Conservation (phyloP, 768 basidiomycete species). For the Termitomyces sp. region DNA sequence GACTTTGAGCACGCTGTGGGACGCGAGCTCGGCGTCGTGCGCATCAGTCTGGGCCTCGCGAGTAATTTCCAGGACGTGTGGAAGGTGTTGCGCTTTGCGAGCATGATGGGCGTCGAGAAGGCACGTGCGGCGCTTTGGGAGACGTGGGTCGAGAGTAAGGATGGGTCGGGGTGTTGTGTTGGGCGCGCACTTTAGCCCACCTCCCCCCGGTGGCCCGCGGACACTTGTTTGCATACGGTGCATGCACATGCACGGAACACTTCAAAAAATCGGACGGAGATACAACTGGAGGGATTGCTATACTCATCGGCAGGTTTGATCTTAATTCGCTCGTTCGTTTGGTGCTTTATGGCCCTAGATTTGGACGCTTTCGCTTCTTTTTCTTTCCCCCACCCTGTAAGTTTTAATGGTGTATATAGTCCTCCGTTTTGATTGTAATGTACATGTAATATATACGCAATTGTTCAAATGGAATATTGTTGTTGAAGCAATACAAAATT, state of each 20-base stretch:
- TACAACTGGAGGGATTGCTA: neutral
- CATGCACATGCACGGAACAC: neutral
- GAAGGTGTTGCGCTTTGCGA: slow-evolving; percentile 45
- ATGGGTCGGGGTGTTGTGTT: neutral
- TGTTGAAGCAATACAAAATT: neutral
- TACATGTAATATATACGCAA: slow-evolving; percentile 5
- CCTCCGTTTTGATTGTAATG: slow-evolving; percentile 14
- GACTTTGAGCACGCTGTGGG: slow-evolving; percentile 60
- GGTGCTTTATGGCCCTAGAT: neutral
- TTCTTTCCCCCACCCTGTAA: neutral
- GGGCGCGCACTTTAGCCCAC: slow-evolving; percentile 17
- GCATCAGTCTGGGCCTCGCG: slow-evolving; percentile 74
- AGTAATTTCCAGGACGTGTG: slow-evolving; percentile 75
- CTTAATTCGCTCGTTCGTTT: neutral
- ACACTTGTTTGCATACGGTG: neutral
- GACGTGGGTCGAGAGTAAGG: slow-evolving; percentile 22
- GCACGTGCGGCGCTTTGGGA: slow-evolving; percentile 35
- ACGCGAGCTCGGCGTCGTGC: slow-evolving; percentile 66
- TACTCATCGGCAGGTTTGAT: neutral
- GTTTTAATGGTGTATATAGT: slow-evolving; percentile 6
- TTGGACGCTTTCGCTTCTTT: neutral
- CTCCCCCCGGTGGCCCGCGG: neutral
- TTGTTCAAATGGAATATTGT: neutral
- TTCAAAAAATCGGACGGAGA: neutral
- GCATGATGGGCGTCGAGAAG: slow-evolving; percentile 35